Evolutionary conservation across 75 land plant genomes (phyloP).

Genomic region (Azolla pinnata): DNA sequence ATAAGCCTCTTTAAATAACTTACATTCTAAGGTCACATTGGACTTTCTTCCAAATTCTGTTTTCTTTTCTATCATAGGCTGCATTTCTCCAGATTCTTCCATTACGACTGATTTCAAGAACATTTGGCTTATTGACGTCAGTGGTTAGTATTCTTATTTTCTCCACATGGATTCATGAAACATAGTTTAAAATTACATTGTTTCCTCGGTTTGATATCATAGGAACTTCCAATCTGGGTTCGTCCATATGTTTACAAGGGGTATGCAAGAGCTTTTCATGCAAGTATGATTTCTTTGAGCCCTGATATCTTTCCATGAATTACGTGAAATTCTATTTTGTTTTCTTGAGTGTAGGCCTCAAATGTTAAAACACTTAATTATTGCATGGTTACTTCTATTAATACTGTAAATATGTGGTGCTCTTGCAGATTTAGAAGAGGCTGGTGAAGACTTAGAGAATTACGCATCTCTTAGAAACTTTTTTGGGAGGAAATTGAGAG

Average conservation of each 20-base stretch:
- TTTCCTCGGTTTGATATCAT: neutral
- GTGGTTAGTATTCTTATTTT: constrained; percentile 38
- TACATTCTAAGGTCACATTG: too few species aligned
- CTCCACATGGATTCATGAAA: neutral
- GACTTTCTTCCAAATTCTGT: neutral
- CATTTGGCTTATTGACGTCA: constrained; percentile 64
- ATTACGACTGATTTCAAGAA: constrained; percentile 69
- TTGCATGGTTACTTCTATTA: neutral
- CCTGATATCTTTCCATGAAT: neutral
- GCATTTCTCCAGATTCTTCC: constrained; percentile 70
- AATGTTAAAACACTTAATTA: neutral
- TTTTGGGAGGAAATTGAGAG: constrained; percentile 62
- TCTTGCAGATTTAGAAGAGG: constrained; percentile 68
- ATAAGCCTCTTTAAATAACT: too few species aligned
- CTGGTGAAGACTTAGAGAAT: constrained; percentile 57
- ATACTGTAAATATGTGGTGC: too few species aligned
- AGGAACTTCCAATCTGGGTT: constrained; percentile 74
- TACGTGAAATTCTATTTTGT: neutral
- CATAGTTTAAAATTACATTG: neutral
- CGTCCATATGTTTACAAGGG: constrained; percentile 68
- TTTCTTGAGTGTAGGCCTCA: neutral
- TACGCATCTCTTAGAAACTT: constrained; percentile 79
- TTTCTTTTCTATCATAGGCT: constrained; percentile 32
- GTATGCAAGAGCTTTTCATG: constrained; percentile 94
- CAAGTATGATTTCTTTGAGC: constrained; percentile 41